These are phyloP conservation scores for Clarireedia hainanense DNA, from an alignment of 2,329 filamentous ascomycete genomes.

Conservation along the genomic window DNA sequence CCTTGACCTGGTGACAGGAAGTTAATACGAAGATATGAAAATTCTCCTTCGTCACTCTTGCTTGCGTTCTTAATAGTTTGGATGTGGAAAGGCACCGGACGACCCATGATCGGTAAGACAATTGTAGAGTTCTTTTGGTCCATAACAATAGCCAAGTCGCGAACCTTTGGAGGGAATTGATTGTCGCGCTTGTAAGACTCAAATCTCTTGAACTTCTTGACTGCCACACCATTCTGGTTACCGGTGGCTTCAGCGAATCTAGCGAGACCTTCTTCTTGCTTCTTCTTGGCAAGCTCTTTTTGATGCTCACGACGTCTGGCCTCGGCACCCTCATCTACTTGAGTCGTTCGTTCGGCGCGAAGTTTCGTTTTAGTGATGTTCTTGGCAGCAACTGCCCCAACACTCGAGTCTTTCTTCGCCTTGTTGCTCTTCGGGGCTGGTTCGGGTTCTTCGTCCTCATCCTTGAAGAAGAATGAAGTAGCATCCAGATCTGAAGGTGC, in stretches of 20 bases:
- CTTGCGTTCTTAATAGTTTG: conserved; percentile 98
- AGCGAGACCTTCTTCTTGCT: conserved; percentile 79
- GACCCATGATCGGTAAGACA: conserved; percentile 92
- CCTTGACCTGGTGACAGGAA: conserved; percentile 95
- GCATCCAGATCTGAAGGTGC: conserved; percentile 86
- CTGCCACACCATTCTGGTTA: conserved; percentile 79
- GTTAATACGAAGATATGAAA: conserved; percentile 91
- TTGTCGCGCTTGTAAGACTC: conserved; percentile 99
- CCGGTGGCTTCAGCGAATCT: conserved; percentile 80
- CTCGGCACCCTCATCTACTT: conserved; percentile 84
- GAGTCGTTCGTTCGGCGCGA: conserved; percentile 81
- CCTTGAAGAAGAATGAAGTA: conserved; percentile 97
- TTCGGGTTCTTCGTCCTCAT: conserved; percentile 61
- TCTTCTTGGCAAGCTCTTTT: conserved; percentile 78
- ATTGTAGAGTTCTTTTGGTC: conserved; percentile 86
- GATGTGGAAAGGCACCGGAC: conserved; percentile 96
- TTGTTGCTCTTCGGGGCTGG: conserved; percentile 82
- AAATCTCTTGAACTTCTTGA: conserved; percentile 98
- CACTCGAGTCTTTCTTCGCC: conserved; percentile 74
- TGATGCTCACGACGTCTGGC: conserved; percentile 84
- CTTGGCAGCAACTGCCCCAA: conserved; percentile 82
- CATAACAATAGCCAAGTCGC: conserved; percentile 82
- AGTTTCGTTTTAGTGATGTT: conserved; percentile 94
- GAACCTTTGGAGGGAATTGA: conserved; percentile 75
- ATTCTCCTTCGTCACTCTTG: conserved; percentile 93